Evolutionary conservation across 257 asterid species (phyloP), one percentile per base, ranked within the genome.

Genomic region (Solanum tarapatanum): DNA sequence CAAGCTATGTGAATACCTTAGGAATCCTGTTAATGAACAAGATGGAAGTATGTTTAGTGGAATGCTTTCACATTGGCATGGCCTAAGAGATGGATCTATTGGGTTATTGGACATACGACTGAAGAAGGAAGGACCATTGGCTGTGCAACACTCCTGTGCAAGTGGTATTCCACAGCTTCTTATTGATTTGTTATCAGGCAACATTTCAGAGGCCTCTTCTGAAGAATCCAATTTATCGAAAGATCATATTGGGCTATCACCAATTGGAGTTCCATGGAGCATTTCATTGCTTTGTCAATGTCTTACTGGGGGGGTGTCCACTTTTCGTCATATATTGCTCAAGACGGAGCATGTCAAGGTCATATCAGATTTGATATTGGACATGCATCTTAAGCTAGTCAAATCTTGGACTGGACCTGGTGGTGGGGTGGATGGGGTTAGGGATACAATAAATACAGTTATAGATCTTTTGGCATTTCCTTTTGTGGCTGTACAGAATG

Each of bases 51-150:
- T 86, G 88, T 90, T 64, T 87, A 91, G 91, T 89, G 92, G 95
- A 84, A 90, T 90, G 93, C 93, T 97, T 77, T 97, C 99, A n/a
- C 86, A 92, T 91, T 92, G 96, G 94, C 96, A 95, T 90, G 99
- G 99, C 24, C 87, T 95, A 72, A 92, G 96, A 85, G 99, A 97
- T 91, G 99, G 99, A 43, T 95, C 94, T 86, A 89, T 96, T 87
- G 99, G 99, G 89, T 89, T 97, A 89, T 87, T 97, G 93, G 96
- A 94, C 89, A 91, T 96, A 88, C 92, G 98, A 89, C 88, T 97
- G 91, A 95, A 91, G 90, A 94, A 98, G 98, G 99, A 98, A 90
- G 99, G 99, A 77, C 98, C 99, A 87, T 83, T 96, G 89, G 98
- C 99, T 89, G 98, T 96, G 88, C 99, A 97, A 86, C 99, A 97